Evolutionary conservation across 225 moss, liverwort and hornwort species (phyloP).

Genomic region (Thuidium tamariscinum): DNA sequence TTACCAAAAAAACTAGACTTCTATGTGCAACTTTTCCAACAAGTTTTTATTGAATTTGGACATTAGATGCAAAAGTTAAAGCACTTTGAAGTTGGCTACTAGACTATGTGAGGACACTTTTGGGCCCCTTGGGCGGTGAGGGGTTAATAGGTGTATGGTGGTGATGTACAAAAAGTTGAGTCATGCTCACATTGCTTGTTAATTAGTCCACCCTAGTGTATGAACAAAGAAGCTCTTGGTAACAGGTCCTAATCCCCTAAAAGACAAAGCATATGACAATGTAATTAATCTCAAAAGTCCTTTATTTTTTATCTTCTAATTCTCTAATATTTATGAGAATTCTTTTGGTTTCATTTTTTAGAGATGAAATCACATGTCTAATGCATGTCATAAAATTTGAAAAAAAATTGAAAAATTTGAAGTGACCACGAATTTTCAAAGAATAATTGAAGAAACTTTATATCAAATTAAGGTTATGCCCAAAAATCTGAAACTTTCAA

Average conservation of each 20-base stretch:
- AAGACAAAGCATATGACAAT: neutral
- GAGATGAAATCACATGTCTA: neutral
- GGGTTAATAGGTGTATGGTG: too few species aligned
- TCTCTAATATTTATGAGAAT: neutral
- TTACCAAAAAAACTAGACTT: too few species aligned
- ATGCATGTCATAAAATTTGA: neutral
- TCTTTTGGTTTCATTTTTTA: neutral
- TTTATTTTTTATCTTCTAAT: neutral
- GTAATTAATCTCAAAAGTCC: neutral
- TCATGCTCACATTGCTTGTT: neutral
- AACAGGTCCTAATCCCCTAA: too few species aligned
- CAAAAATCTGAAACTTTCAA: neutral
- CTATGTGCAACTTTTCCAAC: too few species aligned
- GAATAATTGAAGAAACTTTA: neutral
- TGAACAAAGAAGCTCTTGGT: neutral
- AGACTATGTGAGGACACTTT: too few species aligned
- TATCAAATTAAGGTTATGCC: neutral
- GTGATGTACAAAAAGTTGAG: neutral
- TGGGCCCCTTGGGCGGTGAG: too few species aligned
- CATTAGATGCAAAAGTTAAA: too few species aligned
- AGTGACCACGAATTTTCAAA: neutral
- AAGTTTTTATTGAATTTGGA: too few species aligned
- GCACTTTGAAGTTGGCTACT: too few species aligned
- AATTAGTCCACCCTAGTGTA: too few species aligned
- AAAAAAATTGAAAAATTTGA: neutral